Evolutionary conservation across 164 flowering plant species (phyloP).

Genomic region (Vitis labrusca): DNA sequence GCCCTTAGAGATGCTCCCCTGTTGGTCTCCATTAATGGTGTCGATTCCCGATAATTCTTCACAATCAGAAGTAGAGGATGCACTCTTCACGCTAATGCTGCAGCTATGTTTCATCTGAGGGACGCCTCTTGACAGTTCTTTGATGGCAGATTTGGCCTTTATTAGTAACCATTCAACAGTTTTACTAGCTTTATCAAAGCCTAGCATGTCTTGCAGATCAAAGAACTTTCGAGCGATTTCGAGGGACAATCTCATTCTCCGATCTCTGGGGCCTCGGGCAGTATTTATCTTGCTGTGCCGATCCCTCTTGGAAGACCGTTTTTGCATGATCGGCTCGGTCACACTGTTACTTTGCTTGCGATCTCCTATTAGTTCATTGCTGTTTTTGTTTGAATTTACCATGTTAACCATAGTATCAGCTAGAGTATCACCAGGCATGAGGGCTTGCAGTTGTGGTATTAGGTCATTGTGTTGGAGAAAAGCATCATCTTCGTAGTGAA

Average conservation of each 20-base stretch:
- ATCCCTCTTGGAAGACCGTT: constrained; percentile 43
- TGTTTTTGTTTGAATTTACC: neutral
- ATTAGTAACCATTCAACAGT: constrained; percentile 71
- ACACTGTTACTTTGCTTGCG: neutral
- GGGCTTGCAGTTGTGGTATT: neutral
- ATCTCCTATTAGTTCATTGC: neutral
- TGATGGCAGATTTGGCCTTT: constrained; percentile 53
- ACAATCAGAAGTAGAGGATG: constrained; percentile 41
- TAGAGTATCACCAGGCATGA: neutral
- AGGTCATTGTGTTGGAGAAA: constrained; percentile 18
- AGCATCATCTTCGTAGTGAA: neutral
- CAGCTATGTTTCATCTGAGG: constrained; percentile 6
- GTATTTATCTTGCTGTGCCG: constrained; percentile 82
- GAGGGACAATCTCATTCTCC: constrained; percentile 79
- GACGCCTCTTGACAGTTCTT: constrained; percentile 28
- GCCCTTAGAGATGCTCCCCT: neutral
- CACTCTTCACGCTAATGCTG: constrained; percentile 12
- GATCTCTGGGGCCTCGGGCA: constrained; percentile 64
- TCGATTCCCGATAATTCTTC: constrained; percentile 40
- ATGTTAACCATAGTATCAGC: neutral
- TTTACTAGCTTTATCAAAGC: constrained; percentile 72
- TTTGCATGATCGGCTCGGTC: constrained; percentile 4
- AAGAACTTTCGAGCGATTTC: constrained; percentile 66
- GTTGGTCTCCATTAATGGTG: constrained; percentile 1
- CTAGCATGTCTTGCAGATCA: constrained; percentile 64